Percentiles rank a stretch among this genome's conserved stretches.
Conservation (phyloP, 2,329 filamentous ascomycete species). For the Ophiostoma sp. region DNA sequence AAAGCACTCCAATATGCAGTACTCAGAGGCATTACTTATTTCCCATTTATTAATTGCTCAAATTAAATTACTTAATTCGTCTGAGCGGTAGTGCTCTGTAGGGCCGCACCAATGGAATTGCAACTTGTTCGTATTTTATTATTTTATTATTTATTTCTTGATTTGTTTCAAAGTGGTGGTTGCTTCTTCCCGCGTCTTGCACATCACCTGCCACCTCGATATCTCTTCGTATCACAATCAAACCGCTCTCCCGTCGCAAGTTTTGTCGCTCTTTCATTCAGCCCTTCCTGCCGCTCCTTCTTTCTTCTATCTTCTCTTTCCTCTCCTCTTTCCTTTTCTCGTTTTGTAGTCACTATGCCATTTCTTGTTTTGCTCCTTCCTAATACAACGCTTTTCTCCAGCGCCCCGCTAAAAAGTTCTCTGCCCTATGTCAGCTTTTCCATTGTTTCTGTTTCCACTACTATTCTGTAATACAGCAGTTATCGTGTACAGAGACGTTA, state of each 20-base stretch:
- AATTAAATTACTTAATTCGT: not conserved
- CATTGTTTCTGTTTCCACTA: not conserved
- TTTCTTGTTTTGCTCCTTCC: not conserved
- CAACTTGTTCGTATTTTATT: not conserved
- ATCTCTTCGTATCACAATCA: not conserved
- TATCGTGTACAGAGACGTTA: no score
- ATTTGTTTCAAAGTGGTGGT: not conserved
- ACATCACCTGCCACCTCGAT: not conserved
- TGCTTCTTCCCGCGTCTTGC: not conserved
- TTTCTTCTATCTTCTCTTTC: not conserved
- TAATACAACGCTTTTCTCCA: not conserved
- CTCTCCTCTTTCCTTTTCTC: not conserved
- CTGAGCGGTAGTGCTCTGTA: not conserved
- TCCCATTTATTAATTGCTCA: not conserved
- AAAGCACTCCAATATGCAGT: not conserved
- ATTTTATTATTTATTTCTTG: not conserved
- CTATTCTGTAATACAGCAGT: no score
- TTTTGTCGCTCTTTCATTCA: not conserved
- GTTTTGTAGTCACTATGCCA: not conserved
- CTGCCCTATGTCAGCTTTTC: not conserved
- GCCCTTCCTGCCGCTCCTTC: not conserved
- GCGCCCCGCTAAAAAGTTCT: conserved; percentile 1
- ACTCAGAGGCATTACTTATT: not conserved
- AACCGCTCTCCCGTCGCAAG: not conserved
- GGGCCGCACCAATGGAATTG: conserved; percentile 2